A percentile compares a stretch with the other conserved stretches of the same genome.
These are phyloP conservation scores for Cladosporium sp. DNA, from an alignment of 2,329 filamentous ascomycete species.

Conservation along the genomic window DNA sequence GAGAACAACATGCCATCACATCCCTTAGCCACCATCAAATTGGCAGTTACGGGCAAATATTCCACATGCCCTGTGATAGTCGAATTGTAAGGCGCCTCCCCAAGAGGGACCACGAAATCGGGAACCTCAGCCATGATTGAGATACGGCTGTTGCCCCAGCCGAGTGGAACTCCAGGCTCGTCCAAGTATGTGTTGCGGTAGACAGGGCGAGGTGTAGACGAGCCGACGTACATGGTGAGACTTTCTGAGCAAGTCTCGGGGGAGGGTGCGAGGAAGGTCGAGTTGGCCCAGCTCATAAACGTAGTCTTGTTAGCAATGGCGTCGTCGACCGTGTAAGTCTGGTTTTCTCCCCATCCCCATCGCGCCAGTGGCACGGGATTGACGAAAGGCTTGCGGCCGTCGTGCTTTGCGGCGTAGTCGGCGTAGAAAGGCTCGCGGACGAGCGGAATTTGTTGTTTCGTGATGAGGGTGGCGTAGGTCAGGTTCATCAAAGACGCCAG, in stretches of 20 bases:
- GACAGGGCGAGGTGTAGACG: constrained; percentile 32
- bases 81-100: constrained; percentile 42
- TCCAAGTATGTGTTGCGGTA: constrained; percentile 44
- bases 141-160: constrained; percentile 46
- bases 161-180: constrained; percentile 46
- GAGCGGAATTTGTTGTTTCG: constrained; percentile 40
- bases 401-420: constrained; percentile 42
- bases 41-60: constrained; percentile 54
- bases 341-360: constrained; percentile 45
- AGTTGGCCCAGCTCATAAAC: constrained; percentile 47
- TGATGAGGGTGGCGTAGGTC: constrained; percentile 42
- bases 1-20: constrained; percentile 58
- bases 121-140: constrained; percentile 40
- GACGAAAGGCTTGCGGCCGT: constrained; percentile 44
- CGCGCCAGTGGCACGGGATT: constrained; percentile 46
- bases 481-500: constrained; percentile 34
- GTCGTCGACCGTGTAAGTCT: constrained; percentile 35
- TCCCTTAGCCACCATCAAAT: constrained; percentile 55
- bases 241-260: constrained; percentile 45
- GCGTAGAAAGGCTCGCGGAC: constrained; percentile 44
- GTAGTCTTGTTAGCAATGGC: constrained; percentile 49
- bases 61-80: constrained; percentile 48
- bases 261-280: constrained; percentile 41
- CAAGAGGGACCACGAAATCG: constrained; percentile 22
- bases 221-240: constrained; percentile 47